These are phyloP conservation scores for Aphanomyces euteiches DNA, from an alignment of 352 stramenopile genomes.

Conservation along the genomic window DNA sequence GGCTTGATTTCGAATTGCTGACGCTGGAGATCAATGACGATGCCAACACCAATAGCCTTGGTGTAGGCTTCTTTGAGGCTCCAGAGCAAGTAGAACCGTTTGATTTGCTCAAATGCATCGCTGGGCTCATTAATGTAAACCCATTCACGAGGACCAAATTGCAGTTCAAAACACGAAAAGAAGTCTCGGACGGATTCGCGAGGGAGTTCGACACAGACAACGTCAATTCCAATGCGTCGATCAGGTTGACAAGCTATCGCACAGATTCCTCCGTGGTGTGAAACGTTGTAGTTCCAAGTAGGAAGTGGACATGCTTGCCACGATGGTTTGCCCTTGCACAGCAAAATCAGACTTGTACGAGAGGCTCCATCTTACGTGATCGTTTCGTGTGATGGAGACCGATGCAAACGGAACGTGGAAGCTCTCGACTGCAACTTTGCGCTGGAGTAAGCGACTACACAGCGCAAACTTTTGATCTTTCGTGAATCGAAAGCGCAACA, in stretches of 20 bases:
- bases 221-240: slow-evolving; percentile 61
- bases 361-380: slow-evolving; percentile 38
- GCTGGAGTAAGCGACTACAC: slow-evolving; percentile 59
- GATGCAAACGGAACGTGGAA: slow-evolving; percentile 37
- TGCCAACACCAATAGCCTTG: slow-evolving; percentile 63
- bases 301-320: slow-evolving; percentile 37
- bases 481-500: slow-evolving; percentile 54
- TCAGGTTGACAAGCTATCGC: slow-evolving; percentile 50
- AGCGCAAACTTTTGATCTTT: slow-evolving; percentile 69
- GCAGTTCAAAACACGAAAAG: slow-evolving; percentile 52
- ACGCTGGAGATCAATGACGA: slow-evolving; percentile 57
- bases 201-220: slow-evolving; percentile 46
- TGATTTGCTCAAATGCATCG: slow-evolving; percentile 37
- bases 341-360: slow-evolving; percentile 13
- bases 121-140: slow-evolving; percentile 40
- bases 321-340: slow-evolving; percentile 55
- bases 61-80: slow-evolving; percentile 77
- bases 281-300: slow-evolving; percentile 80
- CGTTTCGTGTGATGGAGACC: slow-evolving; percentile 55
- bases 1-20: slow-evolving; percentile 43
- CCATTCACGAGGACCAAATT: slow-evolving; percentile 67
- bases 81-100: slow-evolving; percentile 63
- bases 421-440: slow-evolving; percentile 42
- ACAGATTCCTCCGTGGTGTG: slow-evolving; percentile 64
- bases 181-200: slow-evolving; percentile 41